Percentiles rank a stretch among this genome's conserved stretches.
Evolutionary conservation across 768 basidiomycete species (phyloP).

Genomic region (Lentinula guzmanii): DNA sequence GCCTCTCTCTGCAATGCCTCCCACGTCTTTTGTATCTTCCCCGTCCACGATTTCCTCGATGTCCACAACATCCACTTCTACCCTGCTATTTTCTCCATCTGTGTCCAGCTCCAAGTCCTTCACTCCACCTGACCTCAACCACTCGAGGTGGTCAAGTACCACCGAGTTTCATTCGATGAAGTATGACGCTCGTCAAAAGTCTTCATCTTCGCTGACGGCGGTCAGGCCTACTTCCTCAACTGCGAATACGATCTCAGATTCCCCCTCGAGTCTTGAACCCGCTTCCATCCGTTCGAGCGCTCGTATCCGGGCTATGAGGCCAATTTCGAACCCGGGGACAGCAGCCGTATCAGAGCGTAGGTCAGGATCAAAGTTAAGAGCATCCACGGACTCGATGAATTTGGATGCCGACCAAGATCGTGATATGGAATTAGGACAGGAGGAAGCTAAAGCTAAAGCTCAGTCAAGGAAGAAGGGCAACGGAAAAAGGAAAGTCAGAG

Average conservation of each 20-base stretch:
- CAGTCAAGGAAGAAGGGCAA: background rate
- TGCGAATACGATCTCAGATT: too few species aligned
- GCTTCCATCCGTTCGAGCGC: background rate
- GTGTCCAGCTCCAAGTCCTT: background rate
- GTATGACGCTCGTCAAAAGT: background rate
- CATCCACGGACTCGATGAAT: background rate
- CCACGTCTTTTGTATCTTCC: background rate
- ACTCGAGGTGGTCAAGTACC: background rate
- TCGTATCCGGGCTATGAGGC: background rate
- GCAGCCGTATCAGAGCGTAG: background rate
- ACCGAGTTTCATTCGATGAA: background rate
- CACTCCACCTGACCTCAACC: background rate
- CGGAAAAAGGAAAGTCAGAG: background rate
- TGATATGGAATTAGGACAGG: background rate
- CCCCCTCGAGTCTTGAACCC: background rate
- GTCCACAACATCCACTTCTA: background rate
- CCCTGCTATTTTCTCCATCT: background rate
- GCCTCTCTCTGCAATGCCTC: background rate
- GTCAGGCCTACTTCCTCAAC: too few species aligned
- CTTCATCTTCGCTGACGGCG: too few species aligned
- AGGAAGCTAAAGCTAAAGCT: background rate
- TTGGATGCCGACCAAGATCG: background rate
- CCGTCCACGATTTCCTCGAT: background rate
- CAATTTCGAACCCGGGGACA: background rate
- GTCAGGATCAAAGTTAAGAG: background rate